These are phyloP conservation scores for Blastomyces emzantsi DNA, from an alignment of 2,329 filamentous ascomycete species.

Conservation along the genomic window DNA sequence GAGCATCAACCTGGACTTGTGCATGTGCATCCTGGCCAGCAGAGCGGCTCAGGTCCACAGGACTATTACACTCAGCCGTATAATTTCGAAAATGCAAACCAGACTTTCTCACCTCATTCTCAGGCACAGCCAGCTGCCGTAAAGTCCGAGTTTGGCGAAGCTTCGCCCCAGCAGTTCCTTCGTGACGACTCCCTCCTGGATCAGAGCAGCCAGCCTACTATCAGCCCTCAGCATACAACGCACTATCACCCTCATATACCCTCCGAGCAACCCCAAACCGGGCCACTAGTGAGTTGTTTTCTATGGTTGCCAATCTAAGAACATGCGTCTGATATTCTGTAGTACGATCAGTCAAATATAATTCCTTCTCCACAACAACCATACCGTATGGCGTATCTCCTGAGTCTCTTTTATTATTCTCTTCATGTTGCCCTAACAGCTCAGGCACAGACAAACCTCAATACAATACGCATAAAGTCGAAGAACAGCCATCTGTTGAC, in stretches of 20 bases:
- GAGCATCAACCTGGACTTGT: conserved; percentile 5
- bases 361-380: neutral
- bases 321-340: conserved; percentile 1
- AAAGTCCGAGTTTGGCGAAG: neutral
- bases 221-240: neutral
- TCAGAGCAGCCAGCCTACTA: neutral
- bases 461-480: neutral
- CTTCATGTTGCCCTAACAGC: neutral
- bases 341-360: neutral
- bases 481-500: neutral
- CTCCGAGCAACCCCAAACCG: conserved; percentile 9
- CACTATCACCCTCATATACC: conserved; percentile 7
- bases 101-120: neutral
- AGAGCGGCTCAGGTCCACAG: neutral
- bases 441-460: neutral
- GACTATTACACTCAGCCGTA: neutral
- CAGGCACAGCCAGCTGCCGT: neutral
- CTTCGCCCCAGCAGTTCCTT: neutral
- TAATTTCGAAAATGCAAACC: neutral
- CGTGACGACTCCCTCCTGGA: neutral
- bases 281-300: conserved; percentile 12
- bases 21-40: neutral
- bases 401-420: neutral
- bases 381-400: neutral
- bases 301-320: neutral